A percentile compares a stretch with the other conserved stretches of the same genome.
These are phyloP conservation scores for Metarhizium guizhouense DNA, from an alignment of 2,329 filamentous ascomycete genomes.

Conservation along the genomic window DNA sequence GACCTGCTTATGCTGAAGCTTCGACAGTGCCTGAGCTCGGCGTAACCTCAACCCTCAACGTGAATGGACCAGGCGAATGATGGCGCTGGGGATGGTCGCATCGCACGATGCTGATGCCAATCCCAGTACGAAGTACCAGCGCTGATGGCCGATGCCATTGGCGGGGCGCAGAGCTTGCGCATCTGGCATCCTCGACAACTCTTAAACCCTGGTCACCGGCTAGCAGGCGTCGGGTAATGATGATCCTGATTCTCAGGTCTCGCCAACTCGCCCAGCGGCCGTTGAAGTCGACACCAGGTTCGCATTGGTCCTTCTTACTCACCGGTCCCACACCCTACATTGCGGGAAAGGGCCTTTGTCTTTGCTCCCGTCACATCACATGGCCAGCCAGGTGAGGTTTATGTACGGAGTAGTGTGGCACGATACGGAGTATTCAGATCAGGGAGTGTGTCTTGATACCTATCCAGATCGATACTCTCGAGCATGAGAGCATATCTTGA, in stretches of 20 bases:
- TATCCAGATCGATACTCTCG: neutral
- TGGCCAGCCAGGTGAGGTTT: conserved; percentile 3
- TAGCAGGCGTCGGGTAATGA: neutral
- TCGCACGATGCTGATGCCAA: neutral
- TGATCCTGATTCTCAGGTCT: neutral
- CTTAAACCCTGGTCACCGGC: neutral
- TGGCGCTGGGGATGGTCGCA: neutral
- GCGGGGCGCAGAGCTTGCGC: too few species aligned
- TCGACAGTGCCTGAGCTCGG: neutral
- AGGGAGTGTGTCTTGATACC: neutral
- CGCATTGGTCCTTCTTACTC: conserved; percentile 10
- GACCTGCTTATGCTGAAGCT: neutral
- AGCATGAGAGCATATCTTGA: neutral
- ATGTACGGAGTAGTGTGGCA: neutral
- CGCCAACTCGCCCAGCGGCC: conserved; percentile 1
- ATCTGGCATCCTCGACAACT: neutral
- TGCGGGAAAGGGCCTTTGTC: conserved; percentile 3
- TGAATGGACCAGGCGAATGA: neutral
- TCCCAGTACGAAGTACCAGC: neutral
- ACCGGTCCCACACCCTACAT: conserved; percentile 14
- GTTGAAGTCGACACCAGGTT: neutral
- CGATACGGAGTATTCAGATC: neutral
- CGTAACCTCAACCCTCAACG: neutral
- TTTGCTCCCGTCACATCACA: conserved; percentile 6
- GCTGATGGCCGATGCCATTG: neutral